Base-by-base conservation (phyloP, 192 early-diverging fungal species). In the Rhizophagus sp. region DNA sequence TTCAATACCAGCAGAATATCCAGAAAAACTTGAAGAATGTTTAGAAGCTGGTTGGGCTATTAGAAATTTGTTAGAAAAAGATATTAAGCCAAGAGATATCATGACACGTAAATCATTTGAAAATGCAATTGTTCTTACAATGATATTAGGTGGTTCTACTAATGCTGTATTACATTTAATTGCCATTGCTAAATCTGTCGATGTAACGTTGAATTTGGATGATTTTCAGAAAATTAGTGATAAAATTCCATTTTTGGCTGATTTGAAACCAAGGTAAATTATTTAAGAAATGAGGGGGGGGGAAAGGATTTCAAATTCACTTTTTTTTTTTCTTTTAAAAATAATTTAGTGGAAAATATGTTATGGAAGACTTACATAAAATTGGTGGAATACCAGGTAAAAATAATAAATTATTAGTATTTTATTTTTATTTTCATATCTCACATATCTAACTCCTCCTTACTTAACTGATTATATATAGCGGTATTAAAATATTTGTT, bases 151-250 rank as follows among this genome's bases (percentile, higher is more conserved):
- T 82, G 97, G 97, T 3, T 98, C 97, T 25, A 99, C 98, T 49
- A 99, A 99, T 80, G 96, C 95, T 41, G 97, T 98, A 30, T 90
- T 99, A 68, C 98, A 99, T 81, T 86, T 99, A 81, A 90, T 97
- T 70, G 97, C 97, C 25, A 86, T 86, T 80, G 95, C 98, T 25
- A 91, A 94, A 65, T 87, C 95, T 25, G 90, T 95, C 62, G 93
- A 90, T 69, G 89, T 99, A 76, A 84, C 89, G 15, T 88, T 99
- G 78, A 95, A 90, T 17, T 87, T 99, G 76, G 94, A 96, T 75
- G 98, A 99, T 76, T 98, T 98, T 94, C 98, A 99, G 85, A 85
- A 81, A 68, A 89, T 97, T 84, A 95, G 93, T 82, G 92, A 97
- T 84, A 87, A 89, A 80, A 93, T 92, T 50, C 98, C 98, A 49